phyloP scores from a whole-genome alignment of 1,139 yeast species.

The Candida pseudoviswanathii region DNA sequence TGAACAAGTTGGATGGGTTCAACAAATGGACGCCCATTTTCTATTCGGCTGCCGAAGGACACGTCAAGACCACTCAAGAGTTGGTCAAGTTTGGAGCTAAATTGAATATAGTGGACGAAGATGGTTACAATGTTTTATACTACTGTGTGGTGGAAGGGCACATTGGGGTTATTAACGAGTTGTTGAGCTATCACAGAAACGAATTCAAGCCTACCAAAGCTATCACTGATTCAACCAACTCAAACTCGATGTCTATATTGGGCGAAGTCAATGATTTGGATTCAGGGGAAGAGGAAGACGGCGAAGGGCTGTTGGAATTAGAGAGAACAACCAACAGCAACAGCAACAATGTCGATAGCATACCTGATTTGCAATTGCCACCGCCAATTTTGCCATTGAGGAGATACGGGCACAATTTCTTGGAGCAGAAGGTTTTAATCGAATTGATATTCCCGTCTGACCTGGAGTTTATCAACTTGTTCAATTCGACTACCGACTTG shows the following conservation, averaged over 20 bases:
- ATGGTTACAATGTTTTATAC: conserved; percentile 79
- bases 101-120: conserved; percentile 74
- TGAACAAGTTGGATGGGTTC: conserved; percentile 78
- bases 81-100: conserved; percentile 75
- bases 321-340: conserved; percentile 41
- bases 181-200: conserved; percentile 37
- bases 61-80: conserved; percentile 67
- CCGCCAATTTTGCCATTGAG: conserved; percentile 95
- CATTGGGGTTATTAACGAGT: conserved; percentile 70
- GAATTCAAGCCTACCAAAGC: conserved; percentile 3
- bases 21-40: conserved; percentile 95
- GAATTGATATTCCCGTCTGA: conserved; percentile 67
- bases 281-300: conserved; percentile 9
- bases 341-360: conserved; percentile 52
- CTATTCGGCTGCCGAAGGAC: conserved; percentile 89
- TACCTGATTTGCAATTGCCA: conserved; percentile 89
- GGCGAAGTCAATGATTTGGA: conserved; percentile 21
- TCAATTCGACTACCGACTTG: conserved; percentile 44
- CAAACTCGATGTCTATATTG: conserved; percentile 27
- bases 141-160: conserved; percentile 96
- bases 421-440: conserved; percentile 84
- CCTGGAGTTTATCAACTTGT: conserved; percentile 52
- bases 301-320: conserved; percentile 29
- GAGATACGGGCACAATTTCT: conserved; percentile 91
- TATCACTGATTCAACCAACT: conserved; percentile 6